Evolutionary conservation across 108 stramenopile species (phyloP).

Genomic region (Pseudonitzschia pungens): DNA sequence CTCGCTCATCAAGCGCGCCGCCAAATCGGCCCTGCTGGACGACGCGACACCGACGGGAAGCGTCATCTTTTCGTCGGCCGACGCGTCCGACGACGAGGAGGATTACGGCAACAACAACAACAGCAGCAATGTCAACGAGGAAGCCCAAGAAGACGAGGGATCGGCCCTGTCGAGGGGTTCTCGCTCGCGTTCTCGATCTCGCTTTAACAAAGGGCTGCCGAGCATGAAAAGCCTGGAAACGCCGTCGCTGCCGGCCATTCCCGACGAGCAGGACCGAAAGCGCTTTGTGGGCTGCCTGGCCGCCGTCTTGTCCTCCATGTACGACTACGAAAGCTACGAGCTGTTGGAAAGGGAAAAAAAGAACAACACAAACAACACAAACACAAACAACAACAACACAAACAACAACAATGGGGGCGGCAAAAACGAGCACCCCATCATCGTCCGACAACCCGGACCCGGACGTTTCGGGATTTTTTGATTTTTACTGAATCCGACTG

Average conservation of each 20-base stretch:
- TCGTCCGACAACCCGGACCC: too few species aligned
- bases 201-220: too few species aligned
- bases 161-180: too few species aligned
- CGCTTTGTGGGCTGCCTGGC: slow-evolving; percentile 75
- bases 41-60: slow-evolving; percentile 33
- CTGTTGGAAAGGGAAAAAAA: slow-evolving; percentile 9
- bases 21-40: slow-evolving; percentile 48
- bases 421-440: too few species aligned
- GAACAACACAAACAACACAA: not conserved
- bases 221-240: slow-evolving; percentile 35
- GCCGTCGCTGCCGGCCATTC: slow-evolving; percentile 40
- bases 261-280: slow-evolving; percentile 56
- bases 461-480: slow-evolving; percentile 32
- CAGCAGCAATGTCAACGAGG: too few species aligned
- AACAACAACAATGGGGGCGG: too few species aligned
- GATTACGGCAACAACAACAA: slow-evolving; percentile 1
- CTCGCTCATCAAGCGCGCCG: slow-evolving; percentile 49
- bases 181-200: too few species aligned
- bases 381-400: slow-evolving; percentile 18
- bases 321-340: slow-evolving; percentile 51
- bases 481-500: slow-evolving; percentile 14
- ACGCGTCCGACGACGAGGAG: slow-evolving; percentile 26
- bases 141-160: too few species aligned
- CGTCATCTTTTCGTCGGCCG: not conserved
- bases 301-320: slow-evolving; percentile 66